phyloP scores from a whole-genome alignment of 176 grass and related monocot species.

The Cocos nucifera region DNA sequence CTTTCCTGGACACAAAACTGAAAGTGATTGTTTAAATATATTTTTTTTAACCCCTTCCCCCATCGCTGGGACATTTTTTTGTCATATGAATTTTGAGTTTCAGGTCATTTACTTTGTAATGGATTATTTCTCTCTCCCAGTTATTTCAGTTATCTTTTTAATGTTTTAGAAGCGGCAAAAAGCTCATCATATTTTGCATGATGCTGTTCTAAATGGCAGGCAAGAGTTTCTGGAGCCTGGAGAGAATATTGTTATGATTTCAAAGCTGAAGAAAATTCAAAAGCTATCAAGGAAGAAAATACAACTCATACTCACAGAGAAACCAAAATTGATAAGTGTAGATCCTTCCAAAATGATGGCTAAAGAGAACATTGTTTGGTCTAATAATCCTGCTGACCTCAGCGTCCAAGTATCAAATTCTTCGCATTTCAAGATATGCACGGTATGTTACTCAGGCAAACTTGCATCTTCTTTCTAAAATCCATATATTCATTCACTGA shows the following conservation, averaged over 20 bases:
- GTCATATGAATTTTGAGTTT: no score
- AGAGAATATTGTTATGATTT: conserved; percentile 83
- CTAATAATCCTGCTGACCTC: conserved; percentile 60
- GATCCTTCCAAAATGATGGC: conserved; percentile 87
- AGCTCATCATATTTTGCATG: not conserved
- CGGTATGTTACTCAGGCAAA: conserved; percentile 31
- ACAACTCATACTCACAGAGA: conserved; percentile 87
- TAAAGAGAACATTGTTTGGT: conserved; percentile 77
- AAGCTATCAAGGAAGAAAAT: conserved; percentile 94
- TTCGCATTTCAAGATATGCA: conserved; percentile 94
- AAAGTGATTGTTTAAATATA: no score
- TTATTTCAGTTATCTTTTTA: no score
- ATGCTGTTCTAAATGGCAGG: conserved; percentile 24
- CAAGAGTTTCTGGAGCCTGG: conserved; percentile 85
- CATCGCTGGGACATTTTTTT: no score
- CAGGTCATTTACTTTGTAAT: no score
- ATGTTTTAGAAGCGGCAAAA: not conserved
- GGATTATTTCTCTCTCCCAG: no score
- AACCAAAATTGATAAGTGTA: conserved; percentile 75
- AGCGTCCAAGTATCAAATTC: conserved; percentile 63
- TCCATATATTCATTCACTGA: not conserved
- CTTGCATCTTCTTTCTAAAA: not conserved
- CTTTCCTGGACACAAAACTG: no score
- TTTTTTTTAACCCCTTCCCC: no score
- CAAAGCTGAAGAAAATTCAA: conserved; percentile 91